Percentiles rank a stretch among this genome's conserved stretches.
phyloP scores from a whole-genome alignment of 2,329 filamentous ascomycete species.

The Fusarium secorum region DNA sequence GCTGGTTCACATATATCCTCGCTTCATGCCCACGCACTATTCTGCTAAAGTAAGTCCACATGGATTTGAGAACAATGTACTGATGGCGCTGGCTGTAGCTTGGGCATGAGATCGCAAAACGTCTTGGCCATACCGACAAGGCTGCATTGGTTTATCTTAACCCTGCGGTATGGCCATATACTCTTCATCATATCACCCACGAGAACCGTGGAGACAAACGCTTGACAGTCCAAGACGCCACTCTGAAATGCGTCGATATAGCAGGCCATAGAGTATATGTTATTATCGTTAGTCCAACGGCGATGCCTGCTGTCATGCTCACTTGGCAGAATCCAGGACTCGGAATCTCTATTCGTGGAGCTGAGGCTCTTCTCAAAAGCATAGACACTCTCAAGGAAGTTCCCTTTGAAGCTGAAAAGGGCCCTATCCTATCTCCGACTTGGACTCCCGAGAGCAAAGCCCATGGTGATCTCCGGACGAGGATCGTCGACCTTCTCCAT shows the following conservation, averaged over 20 bases:
- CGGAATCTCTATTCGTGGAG: slow-evolving; percentile 56
- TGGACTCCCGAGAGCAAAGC: slow-evolving; percentile 50
- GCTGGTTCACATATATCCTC: slow-evolving; percentile 56
- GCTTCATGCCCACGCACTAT: slow-evolving; percentile 53
- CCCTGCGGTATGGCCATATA: slow-evolving; percentile 44
- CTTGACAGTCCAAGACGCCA: slow-evolving; percentile 47
- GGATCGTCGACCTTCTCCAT: slow-evolving; percentile 53
- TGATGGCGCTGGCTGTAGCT: slow-evolving; percentile 44
- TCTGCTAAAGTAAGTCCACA: slow-evolving; percentile 43
- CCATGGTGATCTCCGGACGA: slow-evolving; percentile 50
- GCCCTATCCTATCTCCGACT: slow-evolving; percentile 45
- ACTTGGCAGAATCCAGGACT: slow-evolving; percentile 58
- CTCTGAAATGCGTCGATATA: slow-evolving; percentile 53
- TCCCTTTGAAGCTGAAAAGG: slow-evolving; percentile 31
- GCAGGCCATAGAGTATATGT: slow-evolving; percentile 53
- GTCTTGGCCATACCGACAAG: slow-evolving; percentile 41
- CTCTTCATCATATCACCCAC: slow-evolving; percentile 45
- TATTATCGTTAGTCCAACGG: slow-evolving; percentile 50
- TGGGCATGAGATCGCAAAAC: slow-evolving; percentile 47
- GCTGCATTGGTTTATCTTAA: slow-evolving; percentile 45
- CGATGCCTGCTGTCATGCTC: slow-evolving; percentile 49
- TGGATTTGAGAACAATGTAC: not conserved
- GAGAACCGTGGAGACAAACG: slow-evolving; percentile 47
- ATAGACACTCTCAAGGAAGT: slow-evolving; percentile 49
- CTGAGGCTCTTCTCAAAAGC: slow-evolving; percentile 53